A percentile compares a stretch with the other conserved stretches of the same genome.
Conservation (phyloP, 345 rosid genomes). For the Laguncularia racemosa region DNA sequence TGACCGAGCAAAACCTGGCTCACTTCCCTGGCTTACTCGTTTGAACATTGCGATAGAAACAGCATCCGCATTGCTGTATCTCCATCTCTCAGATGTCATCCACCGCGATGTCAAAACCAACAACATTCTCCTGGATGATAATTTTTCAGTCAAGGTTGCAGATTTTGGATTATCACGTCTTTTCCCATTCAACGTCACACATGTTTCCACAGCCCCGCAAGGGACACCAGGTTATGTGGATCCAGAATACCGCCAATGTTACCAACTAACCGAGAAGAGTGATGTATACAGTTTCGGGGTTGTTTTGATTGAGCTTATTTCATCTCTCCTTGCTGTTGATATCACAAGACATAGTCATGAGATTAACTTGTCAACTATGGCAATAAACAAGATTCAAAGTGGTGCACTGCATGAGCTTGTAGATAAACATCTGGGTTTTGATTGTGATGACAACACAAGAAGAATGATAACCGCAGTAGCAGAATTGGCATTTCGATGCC, state of each 20-base stretch:
- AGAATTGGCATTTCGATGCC: slow-evolving; percentile 77
- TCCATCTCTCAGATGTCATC: slow-evolving; percentile 61
- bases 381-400: slow-evolving; percentile 65
- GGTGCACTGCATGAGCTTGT: slow-evolving; percentile 58
- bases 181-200: slow-evolving; percentile 60
- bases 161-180: slow-evolving; percentile 90
- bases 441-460: slow-evolving; percentile 37
- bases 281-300: slow-evolving; percentile 81
- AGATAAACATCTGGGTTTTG: slow-evolving; percentile 60
- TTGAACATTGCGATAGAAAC: slow-evolving; percentile 83
- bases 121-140: slow-evolving; percentile 75
- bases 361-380: slow-evolving; percentile 74
- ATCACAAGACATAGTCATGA: slow-evolving; percentile 73
- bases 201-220: slow-evolving; percentile 87
- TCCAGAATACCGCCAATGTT: slow-evolving; percentile 84
- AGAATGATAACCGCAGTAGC: slow-evolving; percentile 57
- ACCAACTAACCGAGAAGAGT: slow-evolving; percentile 81
- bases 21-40: slow-evolving; percentile 53
- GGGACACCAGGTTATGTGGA: slow-evolving; percentile 96
- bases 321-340: slow-evolving; percentile 87
- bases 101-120: slow-evolving; percentile 91
- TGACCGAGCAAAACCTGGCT: slow-evolving; percentile 48
- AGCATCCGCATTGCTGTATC: slow-evolving; percentile 65
- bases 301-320: slow-evolving; percentile 53
- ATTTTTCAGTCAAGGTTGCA: slow-evolving; percentile 80